Evolutionary conservation across 768 basidiomycete species (phyloP).

Genomic region (Chlorophyllum brunneum): DNA sequence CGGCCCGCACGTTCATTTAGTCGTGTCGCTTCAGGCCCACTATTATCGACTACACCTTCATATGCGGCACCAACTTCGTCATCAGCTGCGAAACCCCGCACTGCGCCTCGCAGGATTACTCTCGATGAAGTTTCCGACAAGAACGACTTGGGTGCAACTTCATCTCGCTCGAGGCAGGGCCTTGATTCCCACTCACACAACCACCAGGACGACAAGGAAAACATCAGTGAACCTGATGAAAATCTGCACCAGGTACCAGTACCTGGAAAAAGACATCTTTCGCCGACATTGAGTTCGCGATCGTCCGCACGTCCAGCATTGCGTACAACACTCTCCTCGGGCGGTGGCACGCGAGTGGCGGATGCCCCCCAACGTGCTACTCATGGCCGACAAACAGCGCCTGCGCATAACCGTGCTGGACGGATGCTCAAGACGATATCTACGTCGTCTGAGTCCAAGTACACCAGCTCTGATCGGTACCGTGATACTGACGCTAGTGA

Average conservation of each 20-base stretch:
- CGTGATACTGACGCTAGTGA: slow-evolving; percentile 38
- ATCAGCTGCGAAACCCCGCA: slow-evolving; percentile 30
- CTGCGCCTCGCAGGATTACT: slow-evolving; percentile 36
- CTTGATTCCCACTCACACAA: slow-evolving; percentile 20
- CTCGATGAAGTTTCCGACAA: slow-evolving; percentile 30
- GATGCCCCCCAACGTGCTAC: slow-evolving; percentile 32
- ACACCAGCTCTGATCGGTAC: slow-evolving; percentile 38
- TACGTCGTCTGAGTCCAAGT: slow-evolving; percentile 25
- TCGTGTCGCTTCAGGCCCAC: slow-evolving; percentile 63
- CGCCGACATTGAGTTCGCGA: slow-evolving; percentile 31
- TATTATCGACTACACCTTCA: slow-evolving; percentile 29
- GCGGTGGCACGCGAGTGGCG: slow-evolving; percentile 22
- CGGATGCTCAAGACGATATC: slow-evolving; percentile 42
- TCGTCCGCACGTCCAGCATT: slow-evolving; percentile 22
- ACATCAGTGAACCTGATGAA: slow-evolving; percentile 39
- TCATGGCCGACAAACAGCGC: slow-evolving; percentile 37
- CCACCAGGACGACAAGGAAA: slow-evolving; percentile 48
- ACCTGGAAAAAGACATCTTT: slow-evolving; percentile 24
- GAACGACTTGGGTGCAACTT: slow-evolving; percentile 18
- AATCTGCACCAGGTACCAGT: slow-evolving; percentile 25
- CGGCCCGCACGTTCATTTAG: slow-evolving; percentile 51
- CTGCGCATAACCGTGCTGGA: slow-evolving; percentile 43
- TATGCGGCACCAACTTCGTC: slow-evolving; percentile 29
- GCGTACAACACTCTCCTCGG: slow-evolving; percentile 24
- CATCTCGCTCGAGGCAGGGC: slow-evolving; percentile 24